Conservation (phyloP, 352 stramenopile genomes). For the Pythium brachiatum region DNA sequence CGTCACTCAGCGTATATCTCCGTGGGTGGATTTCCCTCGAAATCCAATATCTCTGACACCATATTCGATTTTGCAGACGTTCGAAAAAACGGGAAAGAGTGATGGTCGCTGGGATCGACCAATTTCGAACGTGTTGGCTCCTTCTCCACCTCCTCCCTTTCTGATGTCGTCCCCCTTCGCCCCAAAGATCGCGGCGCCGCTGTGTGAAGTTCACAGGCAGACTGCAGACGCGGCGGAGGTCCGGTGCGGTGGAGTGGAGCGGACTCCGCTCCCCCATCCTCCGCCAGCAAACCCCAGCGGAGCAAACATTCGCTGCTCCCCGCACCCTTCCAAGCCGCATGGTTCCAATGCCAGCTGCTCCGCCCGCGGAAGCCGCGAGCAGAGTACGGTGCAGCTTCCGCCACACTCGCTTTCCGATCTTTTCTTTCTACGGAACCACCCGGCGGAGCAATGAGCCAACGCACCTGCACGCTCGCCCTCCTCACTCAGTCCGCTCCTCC, state of each 20-base stretch:
- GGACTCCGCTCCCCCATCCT: too few species aligned
- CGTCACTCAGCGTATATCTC: too few species aligned
- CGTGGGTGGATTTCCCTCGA: neutral
- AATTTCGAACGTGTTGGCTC: conserved; percentile 5
- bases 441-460: neutral
- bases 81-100: conserved; percentile 3
- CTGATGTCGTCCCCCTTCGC: conserved; percentile 4
- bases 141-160: conserved; percentile 2
- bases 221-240: conserved; percentile 1
- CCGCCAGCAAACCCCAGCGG: too few species aligned
- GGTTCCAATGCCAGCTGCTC: neutral
- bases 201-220: neutral
- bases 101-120: neutral
- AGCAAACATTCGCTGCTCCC: conserved; percentile 8
- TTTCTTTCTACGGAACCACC: conserved; percentile 15
- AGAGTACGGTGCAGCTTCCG: neutral
- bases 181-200: conserved; percentile 12
- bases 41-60: neutral
- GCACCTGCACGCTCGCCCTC: neutral
- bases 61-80: neutral
- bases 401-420: neutral
- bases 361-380: neutral
- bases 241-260: too few species aligned
- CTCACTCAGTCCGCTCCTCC: conserved; percentile 1
- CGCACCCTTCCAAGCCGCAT: conserved; percentile 4